Percentiles rank a stretch among this genome's conserved stretches.
Conservation (phyloP, 2,329 filamentous ascomycete species). For the Alternaria dauci region DNA sequence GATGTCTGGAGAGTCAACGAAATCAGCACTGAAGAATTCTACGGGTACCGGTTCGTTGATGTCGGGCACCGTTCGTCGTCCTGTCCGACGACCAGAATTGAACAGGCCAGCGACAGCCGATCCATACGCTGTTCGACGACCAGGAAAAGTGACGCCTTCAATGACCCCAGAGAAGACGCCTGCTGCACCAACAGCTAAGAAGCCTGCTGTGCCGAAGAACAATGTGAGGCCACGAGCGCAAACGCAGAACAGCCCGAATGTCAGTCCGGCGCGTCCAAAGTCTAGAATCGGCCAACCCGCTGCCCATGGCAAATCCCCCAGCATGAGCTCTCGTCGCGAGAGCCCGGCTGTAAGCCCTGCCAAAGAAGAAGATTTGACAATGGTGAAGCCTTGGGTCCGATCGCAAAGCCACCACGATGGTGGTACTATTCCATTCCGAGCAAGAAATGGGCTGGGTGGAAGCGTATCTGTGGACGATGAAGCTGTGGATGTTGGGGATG, state of each 20-base stretch:
- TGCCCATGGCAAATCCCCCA: conserved; percentile 43
- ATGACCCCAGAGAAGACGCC: conserved; percentile 58
- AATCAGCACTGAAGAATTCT: conserved; percentile 41
- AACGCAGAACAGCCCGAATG: conserved; percentile 46
- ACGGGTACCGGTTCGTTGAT: conserved; percentile 59
- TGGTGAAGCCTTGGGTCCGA: conserved; percentile 56
- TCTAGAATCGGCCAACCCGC: conserved; percentile 44
- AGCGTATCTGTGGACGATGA: conserved; percentile 53
- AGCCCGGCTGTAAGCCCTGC: conserved; percentile 47
- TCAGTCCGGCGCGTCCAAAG: conserved; percentile 49
- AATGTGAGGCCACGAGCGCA: conserved; percentile 42
- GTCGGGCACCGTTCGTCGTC: conserved; percentile 67
- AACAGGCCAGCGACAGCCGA: conserved; percentile 63
- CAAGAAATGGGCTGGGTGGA: conserved; percentile 51
- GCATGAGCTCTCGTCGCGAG: conserved; percentile 36
- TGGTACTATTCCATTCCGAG: conserved; percentile 43
- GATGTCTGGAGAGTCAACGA: conserved; percentile 45
- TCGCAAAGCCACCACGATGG: conserved; percentile 44
- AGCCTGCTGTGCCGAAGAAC: conserved; percentile 45
- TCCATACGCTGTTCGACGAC: conserved; percentile 56
- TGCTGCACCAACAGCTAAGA: conserved; percentile 48
- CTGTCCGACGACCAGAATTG: conserved; percentile 55
- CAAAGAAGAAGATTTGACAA: conserved; percentile 58
- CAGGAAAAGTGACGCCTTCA: conserved; percentile 56
- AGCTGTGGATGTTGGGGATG: conserved; percentile 49